A percentile compares a stretch with the other conserved stretches of the same genome.
Conservation (phyloP, 305 asterid genomes). For the Fraxinus floribunda region DNA sequence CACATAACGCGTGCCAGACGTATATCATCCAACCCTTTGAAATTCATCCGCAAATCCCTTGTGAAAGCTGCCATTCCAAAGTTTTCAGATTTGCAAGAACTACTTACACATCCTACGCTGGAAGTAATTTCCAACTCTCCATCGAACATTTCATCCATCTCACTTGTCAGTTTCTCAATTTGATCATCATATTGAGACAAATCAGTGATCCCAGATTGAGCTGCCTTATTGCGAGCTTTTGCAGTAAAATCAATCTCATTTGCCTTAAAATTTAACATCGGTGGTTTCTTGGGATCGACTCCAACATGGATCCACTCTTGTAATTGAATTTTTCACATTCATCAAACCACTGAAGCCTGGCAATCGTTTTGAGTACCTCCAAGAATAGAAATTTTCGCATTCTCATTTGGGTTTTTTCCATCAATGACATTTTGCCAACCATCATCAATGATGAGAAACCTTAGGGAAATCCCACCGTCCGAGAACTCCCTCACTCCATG, state of each 20-base stretch:
- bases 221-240: slow-evolving; percentile 44
- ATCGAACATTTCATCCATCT: slow-evolving; percentile 47
- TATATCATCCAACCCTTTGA: slow-evolving; percentile 73
- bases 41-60: slow-evolving; percentile 45
- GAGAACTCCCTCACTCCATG: slow-evolving; percentile 57
- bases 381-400: slow-evolving; percentile 53
- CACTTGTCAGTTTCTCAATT: slow-evolving; percentile 34
- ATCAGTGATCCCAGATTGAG: slow-evolving; percentile 39
- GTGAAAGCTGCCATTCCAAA: slow-evolving; percentile 65
- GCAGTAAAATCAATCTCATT: slow-evolving; percentile 65
- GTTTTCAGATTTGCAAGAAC: slow-evolving; percentile 32
- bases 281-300: slow-evolving; percentile 63
- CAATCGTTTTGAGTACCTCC: slow-evolving; percentile 75
- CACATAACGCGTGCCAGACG: slow-evolving; percentile 83
- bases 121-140: slow-evolving; percentile 27
- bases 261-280: slow-evolving; percentile 57
- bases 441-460: slow-evolving; percentile 70
- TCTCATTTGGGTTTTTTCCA: slow-evolving; percentile 45
- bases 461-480: slow-evolving; percentile 48
- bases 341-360: slow-evolving; percentile 61
- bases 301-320: slow-evolving; percentile 46
- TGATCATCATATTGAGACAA: slow-evolving; percentile 33
- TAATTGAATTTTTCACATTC: slow-evolving; percentile 69
- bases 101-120: slow-evolving; percentile 28
- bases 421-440: slow-evolving; percentile 82